Evolutionary conservation across 805 yeast genomes (phyloP), one percentile per base, ranked within the genome.

Genomic region (Clavispora phyllophila): DNA sequence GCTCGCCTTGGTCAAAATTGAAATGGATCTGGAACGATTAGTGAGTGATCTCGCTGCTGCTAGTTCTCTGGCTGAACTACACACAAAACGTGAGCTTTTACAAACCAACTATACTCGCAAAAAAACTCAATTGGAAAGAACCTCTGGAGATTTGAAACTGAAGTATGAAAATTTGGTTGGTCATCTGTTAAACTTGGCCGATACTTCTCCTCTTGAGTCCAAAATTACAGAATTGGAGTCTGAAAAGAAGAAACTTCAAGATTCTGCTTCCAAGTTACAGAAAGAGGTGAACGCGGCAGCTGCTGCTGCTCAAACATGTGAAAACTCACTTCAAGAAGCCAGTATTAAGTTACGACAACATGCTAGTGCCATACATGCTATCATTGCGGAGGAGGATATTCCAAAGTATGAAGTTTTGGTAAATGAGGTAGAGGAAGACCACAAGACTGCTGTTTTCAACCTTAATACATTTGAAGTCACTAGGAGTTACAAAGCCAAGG

Each of bases 401-500:
- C 70, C 68, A 3, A 73, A 73, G 1, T 84, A 79, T 55, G 78
- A 76, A 27, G 63, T 62, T 1, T 66, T 75, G 5, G 47, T 83
- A 2, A 56, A 60, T 22, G 84, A 78, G 13, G 68, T 82, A 5
- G 91, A 87, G 53, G 74, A 73, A 14, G 83, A 82, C 34, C 76
- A 78, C 49, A 73, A 77, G 33, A 72, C 72, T 15, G 79, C 87
- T 0, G 63, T 79, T 13, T 85, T 83, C 48, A 81, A 84, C 42
- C 57, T 78, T 25, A 87, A 87, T 55, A 79, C 86, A 49, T 76
- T 75, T 24, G 80, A 79, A 35, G 85, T 88, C 2, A 82, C 90
- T 0, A 66, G 78, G 20, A 78, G 78, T 33, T 89, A 83, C 62
- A 88, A 86, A 54, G 62, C 71, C 18, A 78, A 77, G 35, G 96